Evolutionary conservation across 495 filamentous ascomycete species (phyloP).

Genomic region (Letharia lupina): DNA sequence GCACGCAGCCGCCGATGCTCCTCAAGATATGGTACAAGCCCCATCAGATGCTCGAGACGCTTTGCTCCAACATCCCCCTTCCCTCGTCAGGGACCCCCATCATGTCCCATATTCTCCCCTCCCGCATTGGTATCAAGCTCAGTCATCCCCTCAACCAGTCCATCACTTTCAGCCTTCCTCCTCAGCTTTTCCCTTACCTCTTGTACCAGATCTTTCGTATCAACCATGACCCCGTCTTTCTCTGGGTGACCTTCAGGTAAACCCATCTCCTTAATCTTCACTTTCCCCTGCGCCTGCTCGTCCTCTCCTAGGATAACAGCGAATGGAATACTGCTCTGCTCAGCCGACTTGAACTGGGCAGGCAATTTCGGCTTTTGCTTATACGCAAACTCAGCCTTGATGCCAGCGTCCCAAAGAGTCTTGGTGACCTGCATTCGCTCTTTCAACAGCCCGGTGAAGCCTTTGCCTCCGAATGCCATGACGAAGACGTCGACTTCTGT

Average conservation of each 20-base stretch:
- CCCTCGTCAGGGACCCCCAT: neutral
- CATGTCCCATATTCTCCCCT: neutral
- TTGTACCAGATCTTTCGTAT: constrained; percentile 47
- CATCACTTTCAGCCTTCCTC: constrained; percentile 15
- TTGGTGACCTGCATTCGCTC: constrained; percentile 73
- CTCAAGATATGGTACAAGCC: neutral
- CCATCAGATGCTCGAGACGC: neutral
- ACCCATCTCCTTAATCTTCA: constrained; percentile 80
- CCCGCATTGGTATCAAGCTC: neutral
- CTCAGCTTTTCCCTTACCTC: constrained; percentile 49
- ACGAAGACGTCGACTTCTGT: constrained; percentile 83
- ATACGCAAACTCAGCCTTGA: constrained; percentile 74
- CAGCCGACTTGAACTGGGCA: constrained; percentile 73
- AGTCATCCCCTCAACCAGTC: neutral
- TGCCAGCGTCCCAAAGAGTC: constrained; percentile 66
- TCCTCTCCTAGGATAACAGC: constrained; percentile 75
- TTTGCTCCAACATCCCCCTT: neutral
- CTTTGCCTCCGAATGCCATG: constrained; percentile 89
- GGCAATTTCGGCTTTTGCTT: constrained; percentile 73
- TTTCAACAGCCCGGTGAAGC: constrained; percentile 67
- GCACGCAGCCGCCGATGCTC: neutral
- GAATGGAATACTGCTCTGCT: constrained; percentile 61
- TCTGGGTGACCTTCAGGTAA: constrained; percentile 70
- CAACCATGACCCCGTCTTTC: constrained; percentile 73
- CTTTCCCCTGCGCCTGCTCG: constrained; percentile 63